These are phyloP conservation scores for Phytophthora sp. DNA, from an alignment of 352 stramenopile genomes.

Conservation along the genomic window DNA sequence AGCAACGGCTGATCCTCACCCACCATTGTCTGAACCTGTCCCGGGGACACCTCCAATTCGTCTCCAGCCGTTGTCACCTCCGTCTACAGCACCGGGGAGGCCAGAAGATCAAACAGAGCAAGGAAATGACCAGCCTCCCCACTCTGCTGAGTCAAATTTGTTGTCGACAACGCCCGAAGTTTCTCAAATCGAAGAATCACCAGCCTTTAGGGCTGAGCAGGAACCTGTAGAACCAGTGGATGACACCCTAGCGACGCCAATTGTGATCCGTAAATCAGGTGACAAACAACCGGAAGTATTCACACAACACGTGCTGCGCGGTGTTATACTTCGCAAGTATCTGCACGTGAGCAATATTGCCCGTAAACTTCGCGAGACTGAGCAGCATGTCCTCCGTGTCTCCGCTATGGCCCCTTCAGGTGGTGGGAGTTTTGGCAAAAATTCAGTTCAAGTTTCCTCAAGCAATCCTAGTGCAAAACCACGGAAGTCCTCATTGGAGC, in stretches of 20 bases:
- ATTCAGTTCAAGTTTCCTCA: not conserved
- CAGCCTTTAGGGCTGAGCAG: not conserved
- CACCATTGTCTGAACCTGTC: slow-evolving; percentile 2
- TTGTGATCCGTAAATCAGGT: slow-evolving; percentile 45
- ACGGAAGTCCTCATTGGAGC: slow-evolving; percentile 19
- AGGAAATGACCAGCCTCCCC: not conserved
- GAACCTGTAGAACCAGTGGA: slow-evolving; percentile 9
- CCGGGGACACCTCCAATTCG: slow-evolving; percentile 1
- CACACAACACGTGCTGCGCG: slow-evolving; percentile 59
- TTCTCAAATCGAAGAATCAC: not conserved
- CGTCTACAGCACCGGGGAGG: not conserved
- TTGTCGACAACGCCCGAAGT: not conserved
- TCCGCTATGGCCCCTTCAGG: slow-evolving; percentile 24
- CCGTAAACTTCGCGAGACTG: slow-evolving; percentile 68
- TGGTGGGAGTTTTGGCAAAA: slow-evolving; percentile 12
- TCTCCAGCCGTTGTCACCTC: slow-evolving; percentile 11
- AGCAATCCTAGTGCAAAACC: not conserved
- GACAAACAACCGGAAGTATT: slow-evolving; percentile 45
- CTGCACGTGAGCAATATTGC: slow-evolving; percentile 67
- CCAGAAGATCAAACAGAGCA: not conserved
- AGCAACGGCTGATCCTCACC: not conserved
- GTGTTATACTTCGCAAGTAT: slow-evolving; percentile 73
- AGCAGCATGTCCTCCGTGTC: slow-evolving; percentile 50
- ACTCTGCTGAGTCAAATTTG: not conserved
- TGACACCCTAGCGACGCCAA: slow-evolving; percentile 31